Evolutionary conservation across 2,329 filamentous ascomycete species (phyloP), one percentile per base, ranked within the genome.

Genomic region (Penicillium sp.): DNA sequence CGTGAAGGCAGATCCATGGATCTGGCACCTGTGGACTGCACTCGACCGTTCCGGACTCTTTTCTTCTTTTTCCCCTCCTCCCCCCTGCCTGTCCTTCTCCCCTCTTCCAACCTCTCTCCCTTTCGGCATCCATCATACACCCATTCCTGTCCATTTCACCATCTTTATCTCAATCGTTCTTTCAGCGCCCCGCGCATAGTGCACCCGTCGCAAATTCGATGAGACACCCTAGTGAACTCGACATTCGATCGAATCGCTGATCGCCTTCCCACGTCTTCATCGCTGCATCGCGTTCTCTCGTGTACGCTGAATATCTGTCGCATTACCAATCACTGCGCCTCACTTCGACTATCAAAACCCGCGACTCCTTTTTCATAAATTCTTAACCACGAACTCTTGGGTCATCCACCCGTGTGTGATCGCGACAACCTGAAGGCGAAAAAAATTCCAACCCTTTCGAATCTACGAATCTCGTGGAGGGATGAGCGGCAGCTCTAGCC

Each of bases 401-500:
- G 22, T 42, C 37, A 41, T 48, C 44, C 18, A 18, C 31, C 31
- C 52, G 25, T 50, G 44, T 47, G 49, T 58, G 51, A 25, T 60
- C 52, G 57, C 57, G 53, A 49, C 4, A 29, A 28, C 18, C 33
- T 37, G 33, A 27, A 47, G 41, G 34, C 34, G 27, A 29, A 45
- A 44, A 44, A 48, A 49, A 48, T 45, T 29, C 16, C 22, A 28
- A 37, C n/a, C n/a, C n/a, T n/a, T n/a, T n/a, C n/a, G n/a, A 45
- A 45, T 25, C 10, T 45, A 29, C 30, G 31, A 44, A 42, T 38
- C 50, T 59, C 33, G 51, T 60, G 58, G 47, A 71, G 68, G 68
- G 56, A 72, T 72, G 69, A 70, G 69, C 64, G 66, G 64, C 60
- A 70, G 65, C 61, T 69, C 68, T 52, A 70, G 62, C 50, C 69